Percentiles rank a stretch among this genome's conserved stretches.
These are phyloP conservation scores for Metschnikowia continentalis DNA, from an alignment of 805 yeast genomes.

Conservation along the genomic window DNA sequence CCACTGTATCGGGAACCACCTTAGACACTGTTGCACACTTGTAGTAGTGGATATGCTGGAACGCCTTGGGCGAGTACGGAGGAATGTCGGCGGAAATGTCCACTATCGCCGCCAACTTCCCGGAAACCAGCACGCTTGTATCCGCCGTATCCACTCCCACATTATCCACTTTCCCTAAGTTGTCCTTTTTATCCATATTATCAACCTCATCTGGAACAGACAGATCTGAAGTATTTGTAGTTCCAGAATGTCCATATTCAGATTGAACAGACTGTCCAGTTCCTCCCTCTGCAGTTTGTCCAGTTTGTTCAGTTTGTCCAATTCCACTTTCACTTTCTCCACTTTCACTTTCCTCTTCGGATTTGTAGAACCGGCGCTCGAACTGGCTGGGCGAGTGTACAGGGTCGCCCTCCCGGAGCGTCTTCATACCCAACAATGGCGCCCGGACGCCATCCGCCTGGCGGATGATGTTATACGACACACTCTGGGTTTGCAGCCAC, in stretches of 20 bases:
- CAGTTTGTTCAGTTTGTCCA: too few species aligned
- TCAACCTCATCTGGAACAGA: too few species aligned
- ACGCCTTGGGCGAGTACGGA: slow-evolving; percentile 61
- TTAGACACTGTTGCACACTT: slow-evolving; percentile 78
- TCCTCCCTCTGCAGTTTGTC: too few species aligned
- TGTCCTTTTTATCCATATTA: too few species aligned
- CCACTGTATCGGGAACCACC: slow-evolving; percentile 62
- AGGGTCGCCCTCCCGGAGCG: slow-evolving; percentile 60
- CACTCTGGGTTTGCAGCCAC: slow-evolving; percentile 56
- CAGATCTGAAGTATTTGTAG: too few species aligned
- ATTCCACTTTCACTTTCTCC: too few species aligned
- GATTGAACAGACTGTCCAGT: too few species aligned
- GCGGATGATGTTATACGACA: slow-evolving; percentile 43
- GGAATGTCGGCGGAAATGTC: slow-evolving; percentile 71
- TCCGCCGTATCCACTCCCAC: too few species aligned
- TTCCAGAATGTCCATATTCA: too few species aligned
- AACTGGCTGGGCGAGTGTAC: slow-evolving; percentile 55
- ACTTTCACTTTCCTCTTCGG: too few species aligned
- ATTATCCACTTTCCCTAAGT: too few species aligned
- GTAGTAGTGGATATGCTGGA: slow-evolving; percentile 52
- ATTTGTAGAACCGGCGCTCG: slow-evolving; percentile 40
- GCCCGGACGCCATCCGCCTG: slow-evolving; percentile 26
- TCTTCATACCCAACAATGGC: slow-evolving; percentile 68
- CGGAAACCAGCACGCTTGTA: slow-evolving; percentile 12
- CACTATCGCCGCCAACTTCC: slow-evolving; percentile 50